Conservation (phyloP, 768 basidiomycete species). For the Suillus americanus region DNA sequence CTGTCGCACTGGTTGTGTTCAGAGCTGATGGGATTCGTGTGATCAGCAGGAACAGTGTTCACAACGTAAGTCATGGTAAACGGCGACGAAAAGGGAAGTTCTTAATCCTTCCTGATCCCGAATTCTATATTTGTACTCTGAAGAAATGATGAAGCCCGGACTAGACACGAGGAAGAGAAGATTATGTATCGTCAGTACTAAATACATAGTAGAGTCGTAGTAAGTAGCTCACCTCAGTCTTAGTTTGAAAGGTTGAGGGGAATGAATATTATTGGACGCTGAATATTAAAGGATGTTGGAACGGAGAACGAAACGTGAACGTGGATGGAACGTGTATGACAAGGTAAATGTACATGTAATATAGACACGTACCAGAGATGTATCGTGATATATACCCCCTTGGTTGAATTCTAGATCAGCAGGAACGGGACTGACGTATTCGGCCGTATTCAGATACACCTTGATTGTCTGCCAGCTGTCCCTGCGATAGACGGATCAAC, state of each 20-base stretch:
- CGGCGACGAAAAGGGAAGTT: not conserved
- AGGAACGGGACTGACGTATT: not conserved
- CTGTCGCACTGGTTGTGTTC: not conserved
- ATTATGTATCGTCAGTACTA: no score
- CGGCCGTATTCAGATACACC: not conserved
- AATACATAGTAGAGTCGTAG: no score
- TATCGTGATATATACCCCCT: not conserved
- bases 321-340: no score
- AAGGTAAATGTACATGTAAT: no score
- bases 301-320: no score
- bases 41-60: not conserved
- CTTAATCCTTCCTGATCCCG: not conserved
- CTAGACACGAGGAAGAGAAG: no score
- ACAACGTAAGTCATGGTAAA: not conserved
- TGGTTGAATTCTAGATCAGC: not conserved
- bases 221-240: no score
- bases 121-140: not conserved
- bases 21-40: not conserved
- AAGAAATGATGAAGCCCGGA: no score
- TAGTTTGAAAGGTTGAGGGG: no score
- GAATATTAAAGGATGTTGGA: no score
- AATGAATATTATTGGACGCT: no score
- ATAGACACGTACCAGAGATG: no score
- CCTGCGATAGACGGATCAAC: not conserved
- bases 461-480: not conserved